Base-by-base conservation (phyloP, 2,329 filamentous ascomycete genomes). In the Plenodomus tracheiphilus region DNA sequence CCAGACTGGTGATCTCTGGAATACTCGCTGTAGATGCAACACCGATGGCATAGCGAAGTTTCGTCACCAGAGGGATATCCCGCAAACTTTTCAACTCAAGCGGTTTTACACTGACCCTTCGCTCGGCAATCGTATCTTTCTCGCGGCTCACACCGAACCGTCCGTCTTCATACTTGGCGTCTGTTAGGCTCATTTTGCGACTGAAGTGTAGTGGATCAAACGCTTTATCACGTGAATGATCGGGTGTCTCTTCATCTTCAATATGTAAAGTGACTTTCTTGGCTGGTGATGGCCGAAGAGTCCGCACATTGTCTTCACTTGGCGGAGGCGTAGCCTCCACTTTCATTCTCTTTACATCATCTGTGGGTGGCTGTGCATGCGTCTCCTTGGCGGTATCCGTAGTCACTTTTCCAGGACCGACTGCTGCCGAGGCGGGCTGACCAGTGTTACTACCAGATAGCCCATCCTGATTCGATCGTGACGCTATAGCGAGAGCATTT, bases 201-300 rank as follows among this genome's bases (percentile, higher is more conserved):
- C 75, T 77, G 61, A 85, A 85, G 8, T 66, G 58, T 7, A 85
- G 70, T 0, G 81, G 78, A 34, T 75, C 70, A 55, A 83, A 85
- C 39, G 75, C 73, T 50, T 78, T 79, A 38, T 75, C 71, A 22
- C 66, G 46, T n/a, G 61, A 49, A 16, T 43, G 55, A 16, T 19
- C 41, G 4, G 36, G n/a, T 2, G n/a, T 6, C n/a, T 50, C 48
- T 10, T 53, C 43, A 40, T 47, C 38, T 13, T 40, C 51, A 17
- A 39, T 53, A 32, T 39, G 52, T 20, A 18, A 28, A 22, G 22
- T 18, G 13, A 17, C 15, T 20, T 53, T 59, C 6, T 46, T 40
- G 19, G 58, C 54, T 9, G 73, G 70, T 22, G 74, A 73, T n/a
- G 74, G 71, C 15, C 81, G 74, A 5, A 84, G 68, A 18, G 77